Conservation (phyloP, 352 stramenopile genomes). For the Globisporangium mamillatum region DNA sequence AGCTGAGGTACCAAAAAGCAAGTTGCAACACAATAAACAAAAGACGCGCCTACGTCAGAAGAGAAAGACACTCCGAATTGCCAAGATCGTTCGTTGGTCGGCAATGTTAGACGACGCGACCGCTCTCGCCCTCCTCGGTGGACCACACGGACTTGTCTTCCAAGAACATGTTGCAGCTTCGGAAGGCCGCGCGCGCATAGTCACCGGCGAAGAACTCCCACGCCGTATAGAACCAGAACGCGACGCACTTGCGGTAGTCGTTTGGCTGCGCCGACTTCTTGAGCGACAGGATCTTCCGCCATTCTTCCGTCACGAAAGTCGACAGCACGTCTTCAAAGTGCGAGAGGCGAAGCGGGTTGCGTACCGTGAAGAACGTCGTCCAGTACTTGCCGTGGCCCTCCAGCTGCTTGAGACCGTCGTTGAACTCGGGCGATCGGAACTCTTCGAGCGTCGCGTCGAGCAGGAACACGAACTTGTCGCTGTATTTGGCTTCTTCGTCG, state of each 20-base stretch:
- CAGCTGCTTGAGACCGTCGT: constrained; percentile 65
- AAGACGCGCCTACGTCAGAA: neutral
- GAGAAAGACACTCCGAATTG: neutral
- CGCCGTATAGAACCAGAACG: constrained; percentile 85
- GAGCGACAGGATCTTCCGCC: constrained; percentile 66
- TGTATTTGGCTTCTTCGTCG: constrained; percentile 85
- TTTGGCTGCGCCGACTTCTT: constrained; percentile 86
- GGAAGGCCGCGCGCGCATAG: constrained; percentile 65
- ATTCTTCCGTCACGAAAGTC: constrained; percentile 74
- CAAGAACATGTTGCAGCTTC: constrained; percentile 85
- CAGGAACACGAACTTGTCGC: constrained; percentile 81
- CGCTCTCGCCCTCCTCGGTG: constrained; percentile 15
- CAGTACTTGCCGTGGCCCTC: constrained; percentile 85
- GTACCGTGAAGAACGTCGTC: constrained; percentile 72
- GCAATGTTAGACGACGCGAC: constrained; percentile 24
- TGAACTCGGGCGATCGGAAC: constrained; percentile 66
- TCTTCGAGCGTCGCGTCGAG: constrained; percentile 65
- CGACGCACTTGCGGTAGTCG: constrained; percentile 85
- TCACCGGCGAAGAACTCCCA: constrained; percentile 84
- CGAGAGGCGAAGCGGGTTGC: constrained; percentile 69
- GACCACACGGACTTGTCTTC: constrained; percentile 66
- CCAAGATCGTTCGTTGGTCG: neutral
- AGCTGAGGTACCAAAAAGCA: constrained; percentile 17
- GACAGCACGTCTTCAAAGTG: constrained; percentile 71
- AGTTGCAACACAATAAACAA: constrained; percentile 14